Conservation (phyloP, 257 asterid genomes). For the Lycium ferocissimum region DNA sequence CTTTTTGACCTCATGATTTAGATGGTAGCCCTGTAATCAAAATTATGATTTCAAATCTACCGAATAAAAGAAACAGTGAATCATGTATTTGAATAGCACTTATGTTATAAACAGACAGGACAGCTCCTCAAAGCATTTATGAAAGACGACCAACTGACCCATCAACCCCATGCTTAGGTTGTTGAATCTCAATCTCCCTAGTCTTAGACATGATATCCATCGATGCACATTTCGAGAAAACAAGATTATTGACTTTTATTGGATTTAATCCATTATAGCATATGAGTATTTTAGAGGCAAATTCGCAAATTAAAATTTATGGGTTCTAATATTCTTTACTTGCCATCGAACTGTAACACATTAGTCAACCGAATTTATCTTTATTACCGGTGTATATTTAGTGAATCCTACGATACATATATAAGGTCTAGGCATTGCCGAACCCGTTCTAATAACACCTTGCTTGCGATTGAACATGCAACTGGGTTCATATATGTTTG, state of each 20-base stretch:
- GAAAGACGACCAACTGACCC: slow-evolving; percentile 20
- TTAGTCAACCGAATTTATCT: no score
- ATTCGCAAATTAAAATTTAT: no score
- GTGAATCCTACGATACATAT: no score
- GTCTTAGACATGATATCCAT: background rate
- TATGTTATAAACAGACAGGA: slow-evolving; percentile 3
- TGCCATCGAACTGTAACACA: no score
- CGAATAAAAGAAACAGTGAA: slow-evolving; percentile 1
- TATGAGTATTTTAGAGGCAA: no score
- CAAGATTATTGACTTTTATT: background rate
- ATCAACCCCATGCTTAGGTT: slow-evolving; percentile 29
- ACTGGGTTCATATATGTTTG: no score
- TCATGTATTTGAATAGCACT: slow-evolving; percentile 17
- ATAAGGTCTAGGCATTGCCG: no score
- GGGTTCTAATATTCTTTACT: no score
- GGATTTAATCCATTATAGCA: background rate
- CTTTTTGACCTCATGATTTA: background rate
- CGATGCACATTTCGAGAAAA: slow-evolving; percentile 13
- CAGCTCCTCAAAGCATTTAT: slow-evolving; percentile 17
- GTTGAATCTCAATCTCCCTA: slow-evolving; percentile 14
- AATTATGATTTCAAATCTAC: slow-evolving; percentile 22
- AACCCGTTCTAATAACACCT: no score
- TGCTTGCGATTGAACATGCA: no score
- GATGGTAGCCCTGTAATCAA: background rate
- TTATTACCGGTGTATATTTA: no score